These are phyloP conservation scores for Oemleria cerasiformis DNA, from an alignment of 306 rosid species.

Conservation along the genomic window DNA sequence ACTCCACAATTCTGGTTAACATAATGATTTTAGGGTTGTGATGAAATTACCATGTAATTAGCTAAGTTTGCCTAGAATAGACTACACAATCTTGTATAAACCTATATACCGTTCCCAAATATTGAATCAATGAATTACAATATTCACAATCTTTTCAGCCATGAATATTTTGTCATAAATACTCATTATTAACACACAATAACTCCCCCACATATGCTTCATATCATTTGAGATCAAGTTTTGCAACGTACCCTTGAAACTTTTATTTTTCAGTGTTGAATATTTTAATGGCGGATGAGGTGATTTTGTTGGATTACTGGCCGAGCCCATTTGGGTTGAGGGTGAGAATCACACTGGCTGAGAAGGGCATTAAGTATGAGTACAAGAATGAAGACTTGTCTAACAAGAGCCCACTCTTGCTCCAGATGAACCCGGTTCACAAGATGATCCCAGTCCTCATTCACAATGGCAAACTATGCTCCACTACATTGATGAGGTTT, in stretches of 20 bases:
- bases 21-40: no score
- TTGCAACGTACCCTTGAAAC: no score
- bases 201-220: no score
- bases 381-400: slow-evolving; percentile 29
- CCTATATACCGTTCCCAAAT: no score
- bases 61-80: no score
- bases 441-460: slow-evolving; percentile 54
- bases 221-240: no score
- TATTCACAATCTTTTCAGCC: no score
- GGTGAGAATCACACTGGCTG: slow-evolving; percentile 32
- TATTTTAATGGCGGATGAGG: slow-evolving; percentile 21
- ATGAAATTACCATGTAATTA: no score
- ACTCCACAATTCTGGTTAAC: no score
- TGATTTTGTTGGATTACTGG: slow-evolving; percentile 25
- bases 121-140: no score
- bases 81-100: no score
- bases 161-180: background rate
- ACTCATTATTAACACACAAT: no score
- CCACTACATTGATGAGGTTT: slow-evolving; percentile 43
- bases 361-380: slow-evolving; percentile 40
- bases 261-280: background rate
- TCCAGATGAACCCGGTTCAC: slow-evolving; percentile 55
- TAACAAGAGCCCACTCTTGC: slow-evolving; percentile 44
- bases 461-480: slow-evolving; percentile 50
- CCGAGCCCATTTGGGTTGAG: slow-evolving; percentile 37